Base-by-base conservation (phyloP, 768 basidiomycete genomes). In the Naganishia randhawae region DNA sequence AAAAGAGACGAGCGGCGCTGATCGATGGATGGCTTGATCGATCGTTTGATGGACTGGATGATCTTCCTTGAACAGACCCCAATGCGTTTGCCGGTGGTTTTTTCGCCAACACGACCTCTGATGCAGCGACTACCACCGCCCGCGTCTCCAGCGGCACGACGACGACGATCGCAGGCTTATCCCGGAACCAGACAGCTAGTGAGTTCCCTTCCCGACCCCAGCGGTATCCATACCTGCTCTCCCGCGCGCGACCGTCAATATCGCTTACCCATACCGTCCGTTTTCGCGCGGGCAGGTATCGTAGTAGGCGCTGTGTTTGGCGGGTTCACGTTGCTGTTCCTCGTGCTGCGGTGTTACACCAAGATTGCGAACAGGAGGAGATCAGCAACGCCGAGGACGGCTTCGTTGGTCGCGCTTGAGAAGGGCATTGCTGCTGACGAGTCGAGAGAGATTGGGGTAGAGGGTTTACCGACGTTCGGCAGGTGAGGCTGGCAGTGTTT, bases 311-410 rank as follows among this genome's bases (percentile, higher is more conserved):
- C 45, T 7, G 45, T 48, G 7, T 48, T 48, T 22, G 45, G 52
- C 27, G 31, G 52, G 17, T 37, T 54, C 16, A 54, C 29, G 5
- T 4, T 54, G 5, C 14, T 54, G 8, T 37, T 37, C 29, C 35
- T 54, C 3, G 27, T 31, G 3, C 52, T 54, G 3, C 27, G 29
- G 35, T n/a, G 25, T 22, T 32, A 54, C 16, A 37, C 19, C 29
- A 54, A 37, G 52, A 37, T 37, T 37, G 17, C 52, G 52, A 37
- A 54, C 25, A 54, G 52, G n/a, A 5, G 52, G 52, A 37, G 31
- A 54, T 13, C n/a, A 13, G n/a, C 13, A 45, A 45, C 42, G 42
- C 13, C 13, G 42, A 45, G 13, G 13, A 45, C 13, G 13, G 13
- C 13, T 45, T 45, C 42, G 42, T 13, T 13, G 13, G 13, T 45